Evolutionary conservation across 768 basidiomycete genomes (phyloP).

Genomic region (Panaeolus cyanescens): DNA sequence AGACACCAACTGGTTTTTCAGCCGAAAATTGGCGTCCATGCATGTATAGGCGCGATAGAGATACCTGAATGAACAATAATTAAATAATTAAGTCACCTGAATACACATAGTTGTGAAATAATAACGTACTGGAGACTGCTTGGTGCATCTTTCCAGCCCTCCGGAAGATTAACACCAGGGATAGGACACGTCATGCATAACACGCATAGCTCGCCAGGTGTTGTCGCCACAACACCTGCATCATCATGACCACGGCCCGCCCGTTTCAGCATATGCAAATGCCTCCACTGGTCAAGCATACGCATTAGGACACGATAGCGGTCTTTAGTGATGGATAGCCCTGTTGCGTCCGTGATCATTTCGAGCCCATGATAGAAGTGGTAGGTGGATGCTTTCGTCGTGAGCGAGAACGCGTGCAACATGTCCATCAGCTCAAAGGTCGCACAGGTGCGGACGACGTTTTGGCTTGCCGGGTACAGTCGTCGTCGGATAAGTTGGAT

Average conservation of each 20-base stretch:
- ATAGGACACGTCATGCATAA: not conserved
- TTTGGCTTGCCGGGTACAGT: slow-evolving; percentile 7
- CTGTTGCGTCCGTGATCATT: slow-evolving; percentile 5
- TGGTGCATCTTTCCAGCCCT: slow-evolving; percentile 8
- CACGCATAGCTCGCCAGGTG: not conserved
- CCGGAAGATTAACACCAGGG: slow-evolving; percentile 5
- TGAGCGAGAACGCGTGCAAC: not conserved
- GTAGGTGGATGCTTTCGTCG: not conserved
- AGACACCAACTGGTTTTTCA: no score
- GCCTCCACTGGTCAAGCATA: slow-evolving; percentile 7
- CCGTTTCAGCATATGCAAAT: slow-evolving; percentile 5
- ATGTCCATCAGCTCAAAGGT: not conserved
- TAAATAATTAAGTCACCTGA: not conserved
- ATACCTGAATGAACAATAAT: not conserved
- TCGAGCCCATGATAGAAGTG: slow-evolving; percentile 2
- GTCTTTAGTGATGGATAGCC: not conserved
- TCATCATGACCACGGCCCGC: not conserved
- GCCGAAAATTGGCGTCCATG: no score
- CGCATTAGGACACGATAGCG: slow-evolving; percentile 3
- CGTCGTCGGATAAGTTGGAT: not conserved
- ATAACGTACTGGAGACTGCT: slow-evolving; percentile 7
- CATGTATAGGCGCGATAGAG: not conserved
- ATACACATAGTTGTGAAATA: no score
- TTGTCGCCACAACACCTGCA: not conserved
- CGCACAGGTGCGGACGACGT: not conserved